A percentile compares a stretch with the other conserved stretches of the same genome.
phyloP scores from a whole-genome alignment of 768 basidiomycete species.

The Mycena pura region DNA sequence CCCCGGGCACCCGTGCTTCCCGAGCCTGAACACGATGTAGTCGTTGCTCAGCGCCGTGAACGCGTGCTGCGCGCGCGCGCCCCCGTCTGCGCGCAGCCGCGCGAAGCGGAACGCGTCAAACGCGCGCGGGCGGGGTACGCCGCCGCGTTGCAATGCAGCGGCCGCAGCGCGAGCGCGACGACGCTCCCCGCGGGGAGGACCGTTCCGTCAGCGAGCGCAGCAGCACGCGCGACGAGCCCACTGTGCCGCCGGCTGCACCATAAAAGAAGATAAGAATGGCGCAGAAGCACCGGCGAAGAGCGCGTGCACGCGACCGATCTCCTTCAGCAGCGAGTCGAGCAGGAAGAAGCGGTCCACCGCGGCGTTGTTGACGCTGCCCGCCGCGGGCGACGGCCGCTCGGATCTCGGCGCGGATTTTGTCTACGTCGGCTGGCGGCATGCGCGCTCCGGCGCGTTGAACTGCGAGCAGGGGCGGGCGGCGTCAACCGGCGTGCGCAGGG shows the following conservation, averaged over 20 bases:
- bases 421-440: constrained; percentile 18
- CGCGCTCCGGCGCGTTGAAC: constrained; percentile 18
- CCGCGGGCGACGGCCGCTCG: constrained; percentile 15
- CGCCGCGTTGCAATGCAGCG: constrained; percentile 5
- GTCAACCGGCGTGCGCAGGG: too few species aligned
- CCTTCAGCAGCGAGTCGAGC: constrained; percentile 23
- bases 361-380: constrained; percentile 21
- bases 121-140: not conserved
- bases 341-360: constrained; percentile 21
- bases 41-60: constrained; percentile 18
- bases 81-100: not conserved
- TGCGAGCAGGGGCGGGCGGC: not conserved
- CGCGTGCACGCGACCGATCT: constrained; percentile 22
- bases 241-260: not conserved
- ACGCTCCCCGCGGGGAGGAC: constrained; percentile 19
- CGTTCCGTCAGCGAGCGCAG: constrained; percentile 14
- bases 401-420: constrained; percentile 22
- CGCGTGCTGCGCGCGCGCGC: not conserved
- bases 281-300: constrained; percentile 12
- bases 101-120: constrained; percentile 18
- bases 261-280: too few species aligned
- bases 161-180: constrained; percentile 13
- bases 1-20: constrained; percentile 16
- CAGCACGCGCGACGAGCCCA: constrained; percentile 21
- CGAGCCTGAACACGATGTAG: constrained; percentile 17